phyloP scores from a whole-genome alignment of 352 stramenopile species.

The Globisporangium yorkense region DNA sequence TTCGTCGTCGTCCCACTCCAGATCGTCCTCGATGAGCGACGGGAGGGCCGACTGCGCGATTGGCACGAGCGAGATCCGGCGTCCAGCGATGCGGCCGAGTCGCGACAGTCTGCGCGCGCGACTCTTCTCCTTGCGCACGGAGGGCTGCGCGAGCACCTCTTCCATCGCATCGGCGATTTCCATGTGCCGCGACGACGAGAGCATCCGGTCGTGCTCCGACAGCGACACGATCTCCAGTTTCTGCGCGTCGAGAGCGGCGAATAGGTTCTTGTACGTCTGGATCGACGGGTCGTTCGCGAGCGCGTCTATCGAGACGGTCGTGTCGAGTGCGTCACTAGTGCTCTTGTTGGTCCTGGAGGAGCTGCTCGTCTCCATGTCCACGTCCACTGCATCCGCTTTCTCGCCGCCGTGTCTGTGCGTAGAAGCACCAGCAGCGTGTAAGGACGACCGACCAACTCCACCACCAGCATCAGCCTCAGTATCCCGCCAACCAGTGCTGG shows the following conservation, averaged over 20 bases:
- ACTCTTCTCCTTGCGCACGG: slow-evolving; percentile 49
- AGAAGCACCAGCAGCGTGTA: background rate
- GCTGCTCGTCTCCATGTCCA: background rate
- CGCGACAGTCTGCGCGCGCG: slow-evolving; percentile 55
- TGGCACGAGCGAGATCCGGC: slow-evolving; percentile 40
- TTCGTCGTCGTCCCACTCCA: slow-evolving; percentile 45
- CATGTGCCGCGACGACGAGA: slow-evolving; percentile 57
- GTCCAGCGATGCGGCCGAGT: slow-evolving; percentile 41
- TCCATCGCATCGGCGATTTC: slow-evolving; percentile 77
- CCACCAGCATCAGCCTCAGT: background rate
- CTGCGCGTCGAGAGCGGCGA: slow-evolving; percentile 40
- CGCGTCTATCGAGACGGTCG: slow-evolving; percentile 12
- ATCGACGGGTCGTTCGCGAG: slow-evolving; percentile 23
- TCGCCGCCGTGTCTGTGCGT: background rate
- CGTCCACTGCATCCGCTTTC: background rate
- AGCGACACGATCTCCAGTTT: slow-evolving; percentile 60
- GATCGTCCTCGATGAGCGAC: slow-evolving; percentile 35
- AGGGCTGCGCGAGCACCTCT: slow-evolving; percentile 55
- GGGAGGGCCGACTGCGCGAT: slow-evolving; percentile 25
- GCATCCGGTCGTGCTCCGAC: slow-evolving; percentile 45
- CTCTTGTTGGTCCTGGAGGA: slow-evolving; percentile 1
- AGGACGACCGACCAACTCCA: background rate
- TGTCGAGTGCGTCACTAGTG: background rate
- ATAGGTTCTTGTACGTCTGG: slow-evolving; percentile 43
- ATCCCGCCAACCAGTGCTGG: background rate